Conservation (phyloP, 495 filamentous ascomycete species). For the Hapsidospora chrysogenum region DNA sequence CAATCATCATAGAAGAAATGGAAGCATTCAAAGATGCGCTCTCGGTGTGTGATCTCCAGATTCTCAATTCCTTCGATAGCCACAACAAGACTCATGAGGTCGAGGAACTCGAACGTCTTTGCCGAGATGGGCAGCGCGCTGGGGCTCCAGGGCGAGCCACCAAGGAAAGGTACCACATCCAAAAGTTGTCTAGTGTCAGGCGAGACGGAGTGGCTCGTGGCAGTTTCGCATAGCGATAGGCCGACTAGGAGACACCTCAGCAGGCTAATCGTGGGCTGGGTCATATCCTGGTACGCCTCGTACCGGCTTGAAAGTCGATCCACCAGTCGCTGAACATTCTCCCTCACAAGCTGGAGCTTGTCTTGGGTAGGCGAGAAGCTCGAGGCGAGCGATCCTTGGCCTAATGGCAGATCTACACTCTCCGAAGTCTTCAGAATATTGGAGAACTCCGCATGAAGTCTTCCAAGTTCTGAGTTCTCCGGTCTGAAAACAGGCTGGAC, state of each 20-base stretch:
- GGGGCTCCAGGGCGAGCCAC: constrained; percentile 18
- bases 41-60: constrained; percentile 14
- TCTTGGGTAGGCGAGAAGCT: constrained; percentile 11
- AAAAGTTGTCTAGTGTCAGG: constrained; percentile 4
- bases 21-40: constrained; percentile 35
- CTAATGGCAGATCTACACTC: constrained; percentile 22
- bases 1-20: constrained; percentile 59
- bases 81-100: constrained; percentile 17
- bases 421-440: constrained; percentile 56
- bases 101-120: constrained; percentile 31
- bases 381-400: constrained; percentile 6
- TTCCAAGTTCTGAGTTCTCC: constrained; percentile 39
- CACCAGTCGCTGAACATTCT: constrained; percentile 55
- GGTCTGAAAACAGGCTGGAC: constrained; percentile 51
- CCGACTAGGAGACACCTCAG: constrained; percentile 67
- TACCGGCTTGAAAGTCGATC: constrained; percentile 47
- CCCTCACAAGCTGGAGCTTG: constrained; percentile 39
- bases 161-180: constrained; percentile 45
- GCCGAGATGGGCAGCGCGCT: constrained; percentile 11
- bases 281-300: constrained; percentile 69
- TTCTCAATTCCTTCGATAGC: constrained; percentile 24
- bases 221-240: constrained; percentile 38
- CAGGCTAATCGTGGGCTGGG: constrained; percentile 61
- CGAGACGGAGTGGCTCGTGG: constrained; percentile 7
- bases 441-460: constrained; percentile 69